Base-by-base conservation (phyloP, 768 basidiomycete genomes). In the Psilocybe azurescens region DNA sequence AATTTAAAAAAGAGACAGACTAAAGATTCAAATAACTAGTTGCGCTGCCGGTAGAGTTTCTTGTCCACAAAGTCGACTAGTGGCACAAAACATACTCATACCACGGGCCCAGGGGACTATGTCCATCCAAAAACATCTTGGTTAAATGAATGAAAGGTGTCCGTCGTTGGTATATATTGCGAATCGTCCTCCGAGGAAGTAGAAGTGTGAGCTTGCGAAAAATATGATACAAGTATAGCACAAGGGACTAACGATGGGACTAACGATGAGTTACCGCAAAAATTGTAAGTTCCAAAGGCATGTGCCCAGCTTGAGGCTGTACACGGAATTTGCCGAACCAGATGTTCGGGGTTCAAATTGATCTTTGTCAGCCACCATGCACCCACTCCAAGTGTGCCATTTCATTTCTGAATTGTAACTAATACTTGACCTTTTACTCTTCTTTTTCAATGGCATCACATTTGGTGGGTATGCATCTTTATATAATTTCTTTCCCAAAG, bases 371-470 rank as follows among this genome's bases (percentile, higher is more conserved):
- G 54, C 54, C 2, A 47, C 33, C 33, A 5, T 5, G 52, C n/a
- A 32, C 33, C 52, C 16, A 33, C 14, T 44, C 41, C 14, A 39
- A 39, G 49, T 24, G 7, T 24, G 49, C 20, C 13, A 18, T 33
- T 38, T 13, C 29, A 11, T n/a, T 38, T 38, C 9, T 16, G 32
- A 38, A 28, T 20, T 38, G 32, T 39, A 48, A 56, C 14, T 5
- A 44, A 14, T 36, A 51, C 44, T 58, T 50, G 44, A 38, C 18
- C 49, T 55, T 61, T 18, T 52, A 53, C 28, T 63, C 56, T 58
- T 38, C 32, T 20, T 44, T 32, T 28, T 46, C 32, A 54, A 86
- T 86, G 85, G 85, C 93, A 50, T 94, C 93, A 36, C 93, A 94
- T 81, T 79, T 94, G 80, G 92, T 93, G 67, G 33, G 86, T 74